Base-by-base conservation (phyloP, 2,329 filamentous ascomycete genomes). In the Furcasterigmium sp. region DNA sequence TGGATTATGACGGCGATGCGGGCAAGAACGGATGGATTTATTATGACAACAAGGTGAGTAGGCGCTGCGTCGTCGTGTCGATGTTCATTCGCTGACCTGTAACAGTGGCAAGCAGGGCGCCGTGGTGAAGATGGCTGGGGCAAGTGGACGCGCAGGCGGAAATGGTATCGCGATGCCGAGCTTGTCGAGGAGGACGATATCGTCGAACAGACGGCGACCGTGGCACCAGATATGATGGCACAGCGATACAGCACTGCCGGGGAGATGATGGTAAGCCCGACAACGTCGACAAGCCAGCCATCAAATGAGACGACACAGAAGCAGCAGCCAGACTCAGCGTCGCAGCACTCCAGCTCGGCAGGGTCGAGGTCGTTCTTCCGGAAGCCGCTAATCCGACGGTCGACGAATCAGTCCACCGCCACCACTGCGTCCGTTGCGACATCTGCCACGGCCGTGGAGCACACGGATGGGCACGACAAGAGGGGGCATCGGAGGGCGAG, bases 91-190 rank as follows among this genome's bases (percentile, higher is more conserved):
- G 19, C 17, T 26, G 17, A 45, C 38, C 20, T 23, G 30, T 19
- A 21, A 8, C 39, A 94, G 85, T 98, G 93, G 93, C 84, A 90
- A 60, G 85, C 88, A 53, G 91, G 91, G 15, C 84, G 87, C 14
- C 79, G 89, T 46, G 88, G 87, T 4, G 76, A 80, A 59, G 93
- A 98, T 55, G 88, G 91, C 42, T 98, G 93, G 93, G 87, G 87
- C 32, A 82, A 89, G 44, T 98, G 95, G 75, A 98, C 93, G 0
- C 80, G 93, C 13, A 81, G 93, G 18, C 73, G 93, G 49, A 96
- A 97, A 66, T 98, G 93, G 93, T 93, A 89, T 58, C 86, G 93
- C 30, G 93, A 97, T 59, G 93, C 93, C 9, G 93, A 98, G 67
- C 78, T 98, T 4, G 88, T 96, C 26, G 93, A 98, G 58, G 68